These are phyloP conservation scores for Aureobasidium sp. DNA, from an alignment of 2,329 filamentous ascomycete genomes.

Conservation along the genomic window DNA sequence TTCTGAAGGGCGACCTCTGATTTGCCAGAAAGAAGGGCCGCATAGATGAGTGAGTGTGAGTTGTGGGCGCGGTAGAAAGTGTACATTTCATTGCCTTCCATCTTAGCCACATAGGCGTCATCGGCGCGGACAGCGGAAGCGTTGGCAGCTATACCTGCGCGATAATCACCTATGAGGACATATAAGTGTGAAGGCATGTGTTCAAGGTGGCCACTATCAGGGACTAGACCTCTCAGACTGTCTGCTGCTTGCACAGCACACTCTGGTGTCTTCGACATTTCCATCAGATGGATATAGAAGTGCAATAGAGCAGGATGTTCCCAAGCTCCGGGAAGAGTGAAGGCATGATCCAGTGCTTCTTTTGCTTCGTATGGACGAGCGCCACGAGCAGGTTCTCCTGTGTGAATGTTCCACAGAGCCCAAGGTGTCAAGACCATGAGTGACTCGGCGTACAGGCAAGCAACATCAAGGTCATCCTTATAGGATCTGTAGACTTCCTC, in stretches of 20 bases:
- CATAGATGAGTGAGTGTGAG: constrained; percentile 67
- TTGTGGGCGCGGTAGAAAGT: constrained; percentile 67
- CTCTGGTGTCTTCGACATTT: constrained; percentile 64
- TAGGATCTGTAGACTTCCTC: constrained; percentile 43
- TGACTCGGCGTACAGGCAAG: constrained; percentile 53
- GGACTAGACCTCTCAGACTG: constrained; percentile 53
- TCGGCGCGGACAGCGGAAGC: constrained; percentile 58
- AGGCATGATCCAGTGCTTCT: constrained; percentile 48
- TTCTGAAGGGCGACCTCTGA: constrained; percentile 54
- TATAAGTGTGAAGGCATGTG: constrained; percentile 77
- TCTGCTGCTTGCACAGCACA: constrained; percentile 53
- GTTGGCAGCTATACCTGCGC: constrained; percentile 58
- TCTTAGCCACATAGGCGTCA: constrained; percentile 51
- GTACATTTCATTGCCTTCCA: constrained; percentile 63
- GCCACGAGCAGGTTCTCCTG: constrained; percentile 45
- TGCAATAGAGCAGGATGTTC: constrained; percentile 64
- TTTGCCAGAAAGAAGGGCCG: constrained; percentile 67
- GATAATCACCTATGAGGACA: constrained; percentile 63
- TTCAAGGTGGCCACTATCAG: constrained; percentile 60
- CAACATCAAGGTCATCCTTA: constrained; percentile 51
- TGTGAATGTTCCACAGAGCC: constrained; percentile 54
- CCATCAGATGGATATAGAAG: constrained; percentile 69
- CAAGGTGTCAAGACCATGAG: constrained; percentile 59
- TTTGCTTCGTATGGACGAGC: constrained; percentile 53
- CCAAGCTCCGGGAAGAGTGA: constrained; percentile 41